phyloP scores from a whole-genome alignment of 768 basidiomycete species.

The Tephrocybe sp. region DNA sequence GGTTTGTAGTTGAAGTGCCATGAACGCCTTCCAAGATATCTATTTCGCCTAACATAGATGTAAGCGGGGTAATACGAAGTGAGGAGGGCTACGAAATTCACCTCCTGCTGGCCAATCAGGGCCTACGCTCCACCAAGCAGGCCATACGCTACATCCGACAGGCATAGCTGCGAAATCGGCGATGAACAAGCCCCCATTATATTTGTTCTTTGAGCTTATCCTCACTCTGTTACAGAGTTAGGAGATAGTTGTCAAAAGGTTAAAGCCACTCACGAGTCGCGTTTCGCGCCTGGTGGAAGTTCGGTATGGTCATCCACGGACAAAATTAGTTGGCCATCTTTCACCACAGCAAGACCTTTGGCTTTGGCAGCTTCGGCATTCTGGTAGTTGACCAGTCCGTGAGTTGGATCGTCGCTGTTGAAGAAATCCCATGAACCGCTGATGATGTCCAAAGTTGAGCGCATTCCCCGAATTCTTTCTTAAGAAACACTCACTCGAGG shows the following conservation, averaged over 20 bases:
- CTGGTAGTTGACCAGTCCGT: conserved; percentile 68
- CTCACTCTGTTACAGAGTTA: conserved; percentile 51
- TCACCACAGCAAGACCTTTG: conserved; percentile 59
- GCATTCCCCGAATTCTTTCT: not conserved
- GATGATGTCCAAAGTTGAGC: not conserved
- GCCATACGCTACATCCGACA: conserved; percentile 65
- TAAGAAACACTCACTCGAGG: conserved; percentile 45
- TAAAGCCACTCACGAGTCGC: conserved; percentile 45
- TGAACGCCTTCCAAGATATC: conserved; percentile 79
- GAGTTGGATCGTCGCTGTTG: conserved; percentile 60
- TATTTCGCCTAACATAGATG: conserved; percentile 46
- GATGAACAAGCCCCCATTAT: conserved; percentile 69
- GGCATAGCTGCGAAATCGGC: conserved; percentile 71
- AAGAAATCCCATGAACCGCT: conserved; percentile 69
- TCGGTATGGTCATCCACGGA: conserved; percentile 58
- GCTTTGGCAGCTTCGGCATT: conserved; percentile 42
- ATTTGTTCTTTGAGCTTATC: conserved; percentile 62
- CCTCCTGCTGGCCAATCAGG: conserved; percentile 54
- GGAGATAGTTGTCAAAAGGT: conserved; percentile 2
- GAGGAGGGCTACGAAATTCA: conserved; percentile 13
- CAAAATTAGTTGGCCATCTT: conserved; percentile 52
- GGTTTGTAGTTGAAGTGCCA: conserved; percentile 47
- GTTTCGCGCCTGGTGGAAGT: conserved; percentile 49
- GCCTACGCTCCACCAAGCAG: conserved; percentile 54
- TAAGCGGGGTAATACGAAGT: not conserved